Base-by-base conservation (phyloP, 805 yeast species). In the Candida sanyiensis region DNA sequence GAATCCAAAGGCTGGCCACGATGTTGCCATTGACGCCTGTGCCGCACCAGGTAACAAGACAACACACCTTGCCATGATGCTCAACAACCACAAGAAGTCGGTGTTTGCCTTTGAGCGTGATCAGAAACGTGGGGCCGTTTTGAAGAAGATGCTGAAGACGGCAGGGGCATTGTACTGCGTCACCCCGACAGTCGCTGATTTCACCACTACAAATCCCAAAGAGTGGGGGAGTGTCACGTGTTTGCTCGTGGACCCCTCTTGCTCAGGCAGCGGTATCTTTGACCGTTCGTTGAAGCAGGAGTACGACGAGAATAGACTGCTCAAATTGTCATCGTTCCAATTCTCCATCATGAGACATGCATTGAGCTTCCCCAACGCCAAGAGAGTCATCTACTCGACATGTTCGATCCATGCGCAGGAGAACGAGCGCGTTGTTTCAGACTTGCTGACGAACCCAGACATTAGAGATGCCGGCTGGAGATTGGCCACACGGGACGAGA, bases 41-140 rank as follows among this genome's bases (percentile, higher is more conserved):
- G 89, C 97, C 3, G 98, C 99, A 0, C 99, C 99, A 5, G 99
- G 99, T 5, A 93, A 93, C 61, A 94, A 93, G 58, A 93, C 99
- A 0, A 86, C 97, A 0, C 97, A 90, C 62, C 64, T 82, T 17
- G 96, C 96, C 0, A 76, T 93, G 0, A 66, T 74, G 36, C 60
- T 86, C 17, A 48, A 54, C 4, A 62, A 63, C 27, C 49, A 62
- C 2, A 64, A 66, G 0, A 51, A 55, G 13, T 52, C 59, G 12
- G 78, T 88, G 8, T 70, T 70, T 49, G 98, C 98, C 0, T 93
- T 88, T 61, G 99, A 93, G 60, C 74, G 88, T 54, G 95, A 93
- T 54, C 64, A 70, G 3, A 72, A 73, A 32, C 70, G 99, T 45
- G 83, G 85, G 1, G 68, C 77, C 42, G 74, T 79, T 11, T 65